These are phyloP conservation scores for Parastagonospora nodorum DNA, from an alignment of 2,329 filamentous ascomycete genomes.

Conservation along the genomic window DNA sequence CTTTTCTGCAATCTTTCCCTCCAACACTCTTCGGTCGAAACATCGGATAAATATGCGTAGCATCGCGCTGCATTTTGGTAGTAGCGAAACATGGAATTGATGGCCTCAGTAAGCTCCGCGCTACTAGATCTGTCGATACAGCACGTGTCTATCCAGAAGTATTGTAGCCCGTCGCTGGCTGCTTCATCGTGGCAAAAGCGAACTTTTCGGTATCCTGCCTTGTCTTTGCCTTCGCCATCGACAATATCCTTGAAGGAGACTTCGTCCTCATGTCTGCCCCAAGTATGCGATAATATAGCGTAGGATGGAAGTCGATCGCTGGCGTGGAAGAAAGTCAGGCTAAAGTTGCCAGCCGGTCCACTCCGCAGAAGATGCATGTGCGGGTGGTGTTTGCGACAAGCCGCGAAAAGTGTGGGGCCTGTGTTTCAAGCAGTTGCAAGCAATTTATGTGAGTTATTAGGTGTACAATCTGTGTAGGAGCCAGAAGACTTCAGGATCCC, in stretches of 20 bases:
- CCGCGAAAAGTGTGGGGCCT: too few species aligned
- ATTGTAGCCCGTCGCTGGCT: not conserved
- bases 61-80: not conserved
- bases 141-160: not conserved
- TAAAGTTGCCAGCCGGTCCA: too few species aligned
- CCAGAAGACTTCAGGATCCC: too few species aligned
- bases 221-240: not conserved
- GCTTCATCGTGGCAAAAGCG: not conserved
- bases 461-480: too few species aligned
- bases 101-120: not conserved
- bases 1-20: not conserved
- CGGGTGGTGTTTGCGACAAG: too few species aligned
- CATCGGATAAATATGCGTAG: not conserved
- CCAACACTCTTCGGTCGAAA: not conserved
- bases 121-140: too few species aligned
- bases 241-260: not conserved
- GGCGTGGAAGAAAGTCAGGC: too few species aligned
- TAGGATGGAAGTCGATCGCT: not conserved
- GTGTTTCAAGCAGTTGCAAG: too few species aligned
- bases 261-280: not conserved
- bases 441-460: too few species aligned
- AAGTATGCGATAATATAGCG: slow-evolving; percentile 9
- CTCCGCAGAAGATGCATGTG: too few species aligned
- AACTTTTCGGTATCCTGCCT: not conserved
- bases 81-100: not conserved